Evolutionary conservation across 257 asterid genomes (phyloP), one percentile per base, ranked within the genome.

Genomic region (Ophiorrhiza pumila): DNA sequence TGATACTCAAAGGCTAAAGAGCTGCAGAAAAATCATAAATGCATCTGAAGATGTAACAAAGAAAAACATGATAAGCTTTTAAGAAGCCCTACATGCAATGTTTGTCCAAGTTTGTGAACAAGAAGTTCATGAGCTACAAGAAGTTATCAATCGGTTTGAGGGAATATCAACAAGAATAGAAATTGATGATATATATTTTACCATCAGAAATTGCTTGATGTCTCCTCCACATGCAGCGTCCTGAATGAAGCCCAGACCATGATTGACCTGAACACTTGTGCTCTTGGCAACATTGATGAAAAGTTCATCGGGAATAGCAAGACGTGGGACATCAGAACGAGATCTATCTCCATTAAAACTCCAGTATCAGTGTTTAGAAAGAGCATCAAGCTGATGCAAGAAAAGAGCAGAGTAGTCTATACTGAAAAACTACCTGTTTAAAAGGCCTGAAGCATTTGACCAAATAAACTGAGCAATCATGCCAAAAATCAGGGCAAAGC

Each of bases 401-500:
- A 41, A 49, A 57, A 73, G 39, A 65, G 41, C 46, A 65, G 34
- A 64, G 45, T 47, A 29, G 42, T 25, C 35, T 53, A 47, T 5
- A 20, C 9, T 13, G 59, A 53, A 59, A 13, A 46, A 32, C 37
- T 71, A 87, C 96, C 85, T 76, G 78, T 77, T 84, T 42, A 87
- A 25, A 6, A 88, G 22, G 78, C 89, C 80, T 0, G 96, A 81
- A 55, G 88, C 94, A 79, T 85, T 90, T 58, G 78, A 73, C 97
- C 90, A 88, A 55, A 84, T 72, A 71, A 90, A 90, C 65, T 88
- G 98, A 58, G 77, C 85, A 67, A 92, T 22, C 84, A 92, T 60
- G 8, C 78, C 90, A 56, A 90, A 27, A 72, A 79, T 76, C 34
- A 92, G 82, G 72, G 66, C 85, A 37, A 90, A 87, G 88, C 87